These are phyloP conservation scores for Pyronema omphalodes DNA, from an alignment of 495 filamentous ascomycete species.

Conservation along the genomic window DNA sequence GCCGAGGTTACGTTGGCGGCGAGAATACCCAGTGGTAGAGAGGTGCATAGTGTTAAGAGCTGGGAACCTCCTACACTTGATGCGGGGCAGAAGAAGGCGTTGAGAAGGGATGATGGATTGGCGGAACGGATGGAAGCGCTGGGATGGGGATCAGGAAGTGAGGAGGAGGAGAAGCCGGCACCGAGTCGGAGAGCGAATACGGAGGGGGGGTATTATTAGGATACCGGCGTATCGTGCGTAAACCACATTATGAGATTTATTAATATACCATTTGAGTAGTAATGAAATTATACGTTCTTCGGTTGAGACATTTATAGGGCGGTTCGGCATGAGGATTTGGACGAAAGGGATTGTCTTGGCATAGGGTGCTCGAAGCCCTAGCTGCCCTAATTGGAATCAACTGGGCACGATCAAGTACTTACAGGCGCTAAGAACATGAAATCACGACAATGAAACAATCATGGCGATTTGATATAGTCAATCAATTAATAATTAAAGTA, in stretches of 20 bases:
- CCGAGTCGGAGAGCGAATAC: background rate
- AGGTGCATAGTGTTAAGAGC: conserved; percentile 50
- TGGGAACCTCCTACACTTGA: conserved; percentile 43
- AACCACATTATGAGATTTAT: background rate
- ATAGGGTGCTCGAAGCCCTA: background rate
- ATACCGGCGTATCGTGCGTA: background rate
- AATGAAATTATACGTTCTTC: background rate
- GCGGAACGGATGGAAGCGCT: conserved; percentile 11
- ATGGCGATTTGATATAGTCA: no score
- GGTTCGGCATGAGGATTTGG: background rate
- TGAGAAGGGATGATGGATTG: conserved; percentile 27
- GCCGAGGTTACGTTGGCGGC: conserved; percentile 47
- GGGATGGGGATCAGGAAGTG: background rate
- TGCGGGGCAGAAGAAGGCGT: conserved; percentile 29
- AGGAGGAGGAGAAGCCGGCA: background rate
- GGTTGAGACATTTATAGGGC: background rate
- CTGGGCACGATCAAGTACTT: no score
- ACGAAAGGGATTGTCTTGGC: background rate
- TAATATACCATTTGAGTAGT: background rate
- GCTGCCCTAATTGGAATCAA: no score
- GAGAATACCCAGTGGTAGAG: conserved; percentile 68
- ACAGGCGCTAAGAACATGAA: no score
- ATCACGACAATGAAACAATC: no score
- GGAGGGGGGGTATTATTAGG: background rate
- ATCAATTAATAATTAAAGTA: no score